A percentile compares a stretch with the other conserved stretches of the same genome.
Conservation (phyloP, 1,284 basidiomycete genomes). For the Fomitopsis betulina region DNA sequence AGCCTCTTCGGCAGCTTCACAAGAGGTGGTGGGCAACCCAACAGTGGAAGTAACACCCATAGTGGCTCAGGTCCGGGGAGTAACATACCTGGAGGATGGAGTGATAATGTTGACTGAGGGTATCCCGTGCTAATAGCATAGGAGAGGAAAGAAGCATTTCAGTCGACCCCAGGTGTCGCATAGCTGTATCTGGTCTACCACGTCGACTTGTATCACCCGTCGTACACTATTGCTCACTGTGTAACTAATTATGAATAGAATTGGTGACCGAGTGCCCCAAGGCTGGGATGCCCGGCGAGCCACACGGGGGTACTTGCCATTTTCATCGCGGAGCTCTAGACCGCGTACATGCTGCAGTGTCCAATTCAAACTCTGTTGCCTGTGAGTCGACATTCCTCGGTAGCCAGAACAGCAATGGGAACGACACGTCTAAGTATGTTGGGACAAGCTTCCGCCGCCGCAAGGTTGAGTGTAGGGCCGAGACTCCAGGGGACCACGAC, state of each 20-base stretch:
- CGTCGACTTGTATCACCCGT: neutral
- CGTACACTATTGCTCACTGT: neutral
- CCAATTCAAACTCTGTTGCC: no score
- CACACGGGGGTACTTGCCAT: no score
- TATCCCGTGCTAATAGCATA: neutral
- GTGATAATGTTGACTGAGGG: constrained; percentile 16
- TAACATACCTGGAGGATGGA: constrained; percentile 18
- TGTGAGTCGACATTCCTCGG: no score
- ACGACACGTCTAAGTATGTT: no score
- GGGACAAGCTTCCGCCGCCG: no score
- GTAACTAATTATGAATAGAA: neutral
- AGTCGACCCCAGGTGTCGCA: neutral
- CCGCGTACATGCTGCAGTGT: no score
- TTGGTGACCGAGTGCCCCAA: neutral
- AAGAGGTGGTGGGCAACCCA: constrained; percentile 4
- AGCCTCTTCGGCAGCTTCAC: constrained; percentile 13
- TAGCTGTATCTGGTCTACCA: neutral
- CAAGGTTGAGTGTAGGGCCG: no score
- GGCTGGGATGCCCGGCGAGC: no score
- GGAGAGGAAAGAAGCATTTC: neutral
- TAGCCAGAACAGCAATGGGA: no score
- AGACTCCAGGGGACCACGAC: no score
- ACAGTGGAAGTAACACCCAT: neutral
- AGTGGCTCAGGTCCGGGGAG: neutral
- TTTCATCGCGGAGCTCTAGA: no score